phyloP scores from a whole-genome alignment of 2,329 filamentous ascomycete species.

The Ciborinia camelliae region DNA sequence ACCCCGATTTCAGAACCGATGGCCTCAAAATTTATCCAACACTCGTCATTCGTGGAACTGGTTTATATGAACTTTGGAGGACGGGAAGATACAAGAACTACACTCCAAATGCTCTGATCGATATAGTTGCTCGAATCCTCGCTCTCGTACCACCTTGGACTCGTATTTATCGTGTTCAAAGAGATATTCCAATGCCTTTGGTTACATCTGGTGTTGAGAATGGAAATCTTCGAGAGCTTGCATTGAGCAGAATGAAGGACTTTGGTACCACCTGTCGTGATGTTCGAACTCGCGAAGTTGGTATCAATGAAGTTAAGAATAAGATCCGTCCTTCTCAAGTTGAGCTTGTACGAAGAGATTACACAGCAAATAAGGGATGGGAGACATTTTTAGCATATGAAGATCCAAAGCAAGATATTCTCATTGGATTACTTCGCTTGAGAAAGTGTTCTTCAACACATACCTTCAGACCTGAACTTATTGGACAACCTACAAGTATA shows the following conservation, averaged over 20 bases:
- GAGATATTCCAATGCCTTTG: constrained; percentile 98
- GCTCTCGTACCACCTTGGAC: constrained; percentile 97
- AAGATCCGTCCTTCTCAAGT: constrained; percentile 96
- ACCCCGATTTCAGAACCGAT: constrained; percentile 91
- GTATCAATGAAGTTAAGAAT: constrained; percentile 98
- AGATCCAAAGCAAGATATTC: constrained; percentile 96
- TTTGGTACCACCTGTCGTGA: constrained; percentile 97
- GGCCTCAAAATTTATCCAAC: constrained; percentile 98
- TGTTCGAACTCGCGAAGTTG: constrained; percentile 92
- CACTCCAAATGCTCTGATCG: constrained; percentile 92
- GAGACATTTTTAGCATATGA: constrained; percentile 98
- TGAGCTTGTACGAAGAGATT: constrained; percentile 90
- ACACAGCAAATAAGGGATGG: constrained; percentile 94
- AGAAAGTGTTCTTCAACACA: constrained; percentile 89
- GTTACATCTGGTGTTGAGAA: constrained; percentile 99
- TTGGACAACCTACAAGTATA: constrained; percentile 81
- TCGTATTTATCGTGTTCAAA: constrained; percentile 94
- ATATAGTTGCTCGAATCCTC: constrained; percentile 92
- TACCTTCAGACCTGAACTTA: constrained; percentile 86
- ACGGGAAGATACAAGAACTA: constrained; percentile 98
- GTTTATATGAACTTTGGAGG: constrained; percentile 94
- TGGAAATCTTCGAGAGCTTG: constrained; percentile 89
- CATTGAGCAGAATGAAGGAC: constrained; percentile 96
- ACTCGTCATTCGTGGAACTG: constrained; percentile 92
- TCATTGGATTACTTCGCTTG: constrained; percentile 84